Conservation (phyloP, 164 flowering plant species). For the Aristolochia fimbriata region DNA sequence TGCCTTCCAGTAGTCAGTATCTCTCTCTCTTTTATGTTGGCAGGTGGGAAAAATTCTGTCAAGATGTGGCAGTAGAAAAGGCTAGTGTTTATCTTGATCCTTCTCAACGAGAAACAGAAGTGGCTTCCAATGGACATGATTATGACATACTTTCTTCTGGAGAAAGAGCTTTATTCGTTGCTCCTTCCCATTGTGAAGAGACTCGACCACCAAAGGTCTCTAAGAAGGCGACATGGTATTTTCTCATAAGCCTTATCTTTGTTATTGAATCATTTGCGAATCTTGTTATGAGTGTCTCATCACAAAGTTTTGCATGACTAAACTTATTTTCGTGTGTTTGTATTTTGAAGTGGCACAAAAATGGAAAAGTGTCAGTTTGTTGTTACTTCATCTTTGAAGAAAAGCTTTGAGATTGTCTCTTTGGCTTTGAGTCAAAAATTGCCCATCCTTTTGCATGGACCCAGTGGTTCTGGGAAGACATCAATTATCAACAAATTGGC, state of each 20-base stretch:
- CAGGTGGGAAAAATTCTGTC: slow-evolving; percentile 87
- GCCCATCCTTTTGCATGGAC: slow-evolving; percentile 93
- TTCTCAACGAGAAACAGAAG: slow-evolving; percentile 6
- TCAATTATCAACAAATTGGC: slow-evolving; percentile 66
- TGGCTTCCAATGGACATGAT: slow-evolving; percentile 6
- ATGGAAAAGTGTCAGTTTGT: slow-evolving; percentile 32
- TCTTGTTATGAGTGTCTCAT: not conserved
- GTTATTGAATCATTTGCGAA: not conserved
- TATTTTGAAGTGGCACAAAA: slow-evolving; percentile 22
- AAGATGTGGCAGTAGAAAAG: slow-evolving; percentile 71
- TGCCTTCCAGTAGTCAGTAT: not conserved
- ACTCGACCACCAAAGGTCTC: slow-evolving; percentile 18
- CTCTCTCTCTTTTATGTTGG: slow-evolving; percentile 8
- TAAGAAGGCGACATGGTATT: slow-evolving; percentile 30
- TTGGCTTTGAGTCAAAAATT: slow-evolving; percentile 75
- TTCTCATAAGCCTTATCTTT: not conserved
- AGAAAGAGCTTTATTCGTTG: slow-evolving; percentile 10
- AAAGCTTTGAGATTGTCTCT: slow-evolving; percentile 64
- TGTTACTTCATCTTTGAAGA: slow-evolving; percentile 49
- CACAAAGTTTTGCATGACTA: too few relatives aligned
- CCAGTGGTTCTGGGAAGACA: slow-evolving; percentile 84
- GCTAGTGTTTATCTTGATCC: slow-evolving; percentile 58
- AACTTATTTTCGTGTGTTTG: not conserved
- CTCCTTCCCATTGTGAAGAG: slow-evolving; percentile 10
- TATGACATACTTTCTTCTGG: slow-evolving; percentile 12